These are phyloP conservation scores for Aureobasidium namibiae DNA, from an alignment of 2,329 filamentous ascomycete genomes.

Conservation along the genomic window DNA sequence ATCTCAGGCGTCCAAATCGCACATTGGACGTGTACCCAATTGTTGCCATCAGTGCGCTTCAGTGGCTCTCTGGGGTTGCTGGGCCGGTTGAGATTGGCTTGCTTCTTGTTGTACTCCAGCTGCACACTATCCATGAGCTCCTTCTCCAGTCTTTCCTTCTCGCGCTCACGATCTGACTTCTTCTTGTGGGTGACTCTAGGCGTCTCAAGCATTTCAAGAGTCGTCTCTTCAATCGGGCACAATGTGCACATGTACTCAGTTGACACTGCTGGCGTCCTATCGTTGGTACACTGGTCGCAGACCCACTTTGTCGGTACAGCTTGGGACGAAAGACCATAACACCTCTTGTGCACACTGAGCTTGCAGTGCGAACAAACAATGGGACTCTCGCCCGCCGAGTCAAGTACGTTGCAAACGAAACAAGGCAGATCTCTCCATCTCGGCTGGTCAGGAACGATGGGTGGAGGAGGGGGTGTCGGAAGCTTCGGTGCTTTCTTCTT, in stretches of 20 bases:
- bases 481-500: slow-evolving; percentile 52
- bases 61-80: slow-evolving; percentile 78
- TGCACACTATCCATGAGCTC: slow-evolving; percentile 72
- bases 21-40: slow-evolving; percentile 95
- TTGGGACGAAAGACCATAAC: slow-evolving; percentile 75
- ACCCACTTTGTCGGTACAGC: slow-evolving; percentile 60
- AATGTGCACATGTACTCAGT: slow-evolving; percentile 90
- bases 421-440: slow-evolving; percentile 74
- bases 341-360: slow-evolving; percentile 81
- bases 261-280: slow-evolving; percentile 86
- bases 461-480: slow-evolving; percentile 50
- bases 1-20: slow-evolving; percentile 88
- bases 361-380: slow-evolving; percentile 80
- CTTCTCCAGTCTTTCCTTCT: slow-evolving; percentile 78
- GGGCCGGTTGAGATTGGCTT: slow-evolving; percentile 77
- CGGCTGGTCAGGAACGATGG: slow-evolving; percentile 65
- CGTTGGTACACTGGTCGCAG: slow-evolving; percentile 93
- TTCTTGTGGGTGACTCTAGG: slow-evolving; percentile 74
- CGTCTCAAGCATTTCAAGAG: slow-evolving; percentile 75
- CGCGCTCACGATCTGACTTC: slow-evolving; percentile 85
- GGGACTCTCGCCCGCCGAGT: slow-evolving; percentile 62
- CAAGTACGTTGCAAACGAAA: slow-evolving; percentile 70
- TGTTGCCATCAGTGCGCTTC: slow-evolving; percentile 91
- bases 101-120: slow-evolving; percentile 73
- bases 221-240: slow-evolving; percentile 74